A percentile compares a stretch with the other conserved stretches of the same genome.
Conservation (phyloP, 1,284 basidiomycete species). For the Ceratobasidium sp. region DNA sequence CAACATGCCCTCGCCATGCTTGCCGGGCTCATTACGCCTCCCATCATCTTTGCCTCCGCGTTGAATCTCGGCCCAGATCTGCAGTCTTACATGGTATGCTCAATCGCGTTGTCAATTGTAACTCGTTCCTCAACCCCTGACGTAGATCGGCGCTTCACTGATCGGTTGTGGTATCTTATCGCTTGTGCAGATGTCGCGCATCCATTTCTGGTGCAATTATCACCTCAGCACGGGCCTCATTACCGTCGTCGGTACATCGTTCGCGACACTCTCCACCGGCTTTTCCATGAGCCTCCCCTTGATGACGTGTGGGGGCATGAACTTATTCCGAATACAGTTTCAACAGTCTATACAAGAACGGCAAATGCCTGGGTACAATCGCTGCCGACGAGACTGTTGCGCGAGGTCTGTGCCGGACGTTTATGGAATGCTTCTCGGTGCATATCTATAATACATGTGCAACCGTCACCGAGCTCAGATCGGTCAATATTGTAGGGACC, state of each 20-base stretch:
- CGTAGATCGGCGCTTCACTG: slow-evolving; percentile 15
- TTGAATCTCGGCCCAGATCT: slow-evolving; percentile 68
- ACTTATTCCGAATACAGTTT: slow-evolving; percentile 63
- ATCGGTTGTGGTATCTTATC: slow-evolving; percentile 73
- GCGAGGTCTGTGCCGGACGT: slow-evolving; percentile 81
- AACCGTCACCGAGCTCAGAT: neutral
- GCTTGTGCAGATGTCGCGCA: slow-evolving; percentile 79
- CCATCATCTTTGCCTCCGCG: slow-evolving; percentile 80
- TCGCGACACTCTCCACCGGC: slow-evolving; percentile 83
- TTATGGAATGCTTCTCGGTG: slow-evolving; percentile 81
- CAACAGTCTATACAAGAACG: slow-evolving; percentile 80
- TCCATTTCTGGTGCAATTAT: slow-evolving; percentile 71
- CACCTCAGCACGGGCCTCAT: slow-evolving; percentile 81
- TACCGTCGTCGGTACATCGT: slow-evolving; percentile 88
- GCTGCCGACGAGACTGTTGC: slow-evolving; percentile 71
- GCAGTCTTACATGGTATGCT: slow-evolving; percentile 85
- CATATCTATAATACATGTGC: slow-evolving; percentile 46
- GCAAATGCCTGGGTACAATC: slow-evolving; percentile 76
- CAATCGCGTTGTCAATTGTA: slow-evolving; percentile 67
- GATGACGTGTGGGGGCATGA: neutral
- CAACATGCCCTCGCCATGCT: slow-evolving; percentile 85
- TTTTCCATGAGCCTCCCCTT: slow-evolving; percentile 65
- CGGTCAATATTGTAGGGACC: slow-evolving; percentile 66
- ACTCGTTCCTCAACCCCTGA: neutral
- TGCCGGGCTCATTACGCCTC: slow-evolving; percentile 70